Evolutionary conservation across 352 stramenopile species (phyloP).

Genomic region (Blastocystis sp.): DNA sequence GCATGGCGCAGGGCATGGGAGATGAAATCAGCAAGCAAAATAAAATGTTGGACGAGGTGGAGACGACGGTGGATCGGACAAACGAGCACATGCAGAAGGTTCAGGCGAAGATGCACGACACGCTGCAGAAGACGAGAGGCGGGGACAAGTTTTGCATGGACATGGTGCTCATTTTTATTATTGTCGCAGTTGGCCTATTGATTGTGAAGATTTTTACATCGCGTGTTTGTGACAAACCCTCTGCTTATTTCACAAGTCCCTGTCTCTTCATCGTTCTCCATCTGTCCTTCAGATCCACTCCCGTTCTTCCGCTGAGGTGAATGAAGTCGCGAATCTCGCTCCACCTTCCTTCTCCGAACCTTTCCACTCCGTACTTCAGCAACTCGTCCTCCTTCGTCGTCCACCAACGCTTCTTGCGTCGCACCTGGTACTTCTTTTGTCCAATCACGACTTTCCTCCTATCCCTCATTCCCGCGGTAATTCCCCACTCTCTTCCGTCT

Average conservation of each 20-base stretch:
- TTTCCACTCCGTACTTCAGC: conserved; percentile 10
- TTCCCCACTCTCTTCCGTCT: background rate
- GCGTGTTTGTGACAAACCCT: background rate
- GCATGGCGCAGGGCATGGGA: conserved; percentile 64
- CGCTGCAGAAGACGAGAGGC: conserved; percentile 56
- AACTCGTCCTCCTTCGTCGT: conserved; percentile 50
- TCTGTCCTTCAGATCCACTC: conserved; percentile 36
- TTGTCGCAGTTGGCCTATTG: conserved; percentile 56
- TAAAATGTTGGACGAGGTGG: conserved; percentile 68
- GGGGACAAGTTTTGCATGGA: conserved; percentile 70
- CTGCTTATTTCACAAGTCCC: background rate
- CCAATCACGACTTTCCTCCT: background rate
- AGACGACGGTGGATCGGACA: conserved; percentile 64
- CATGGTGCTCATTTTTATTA: conserved; percentile 69
- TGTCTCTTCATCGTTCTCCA: conserved; percentile 41
- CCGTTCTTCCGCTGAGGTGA: background rate
- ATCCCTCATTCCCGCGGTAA: background rate
- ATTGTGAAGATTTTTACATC: conserved; percentile 65
- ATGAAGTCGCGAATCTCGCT: background rate
- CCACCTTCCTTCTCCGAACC: conserved; percentile 19
- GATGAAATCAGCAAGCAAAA: conserved; percentile 69
- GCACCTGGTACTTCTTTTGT: background rate
- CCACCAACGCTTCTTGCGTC: background rate
- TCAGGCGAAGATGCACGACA: conserved; percentile 61
- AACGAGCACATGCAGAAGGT: conserved; percentile 68